Base-by-base conservation (phyloP, 2,329 filamentous ascomycete genomes). In the Coniosporium tulheliwenetii region DNA sequence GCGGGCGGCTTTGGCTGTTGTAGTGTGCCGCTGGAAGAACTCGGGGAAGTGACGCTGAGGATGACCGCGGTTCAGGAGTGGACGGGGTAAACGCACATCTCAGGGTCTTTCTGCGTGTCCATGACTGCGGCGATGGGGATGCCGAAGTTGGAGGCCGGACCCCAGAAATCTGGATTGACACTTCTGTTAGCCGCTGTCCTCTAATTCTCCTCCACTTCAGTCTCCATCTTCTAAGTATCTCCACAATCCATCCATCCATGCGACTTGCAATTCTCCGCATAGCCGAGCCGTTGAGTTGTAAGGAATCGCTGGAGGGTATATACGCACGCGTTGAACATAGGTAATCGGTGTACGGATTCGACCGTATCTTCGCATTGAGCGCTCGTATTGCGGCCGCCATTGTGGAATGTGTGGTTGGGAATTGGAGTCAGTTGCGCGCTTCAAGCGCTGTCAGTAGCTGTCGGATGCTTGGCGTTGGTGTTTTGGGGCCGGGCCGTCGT, bases 371-470 rank as follows among this genome's bases (percentile, higher is more conserved):
- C 52, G 67, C 66, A 59, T 70, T 70, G 58, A 70, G 56, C 33
- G 66, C 67, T 60, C 68, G 69, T 54, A 70, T 61, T 52, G 65
- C 66, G 50, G 67, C 67, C 45, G 66, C 66, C 65, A 75, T 74
- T 10, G 40, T 50, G 49, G 35, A 12, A 33, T 33, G 13, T 33
- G 32, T 12, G 4, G 10, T 33, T 33, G 32, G 32, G 32, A 13
- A 33, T 33, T 10, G 32, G 8, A 8, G 32, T 3, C 10, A 33
- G 32, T 33, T 10, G 19, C 19, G 19, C 19, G 19, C 19, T 26
- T 26, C 19, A 26, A 26, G 19, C 19, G 19, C 19, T 26, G 19
- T 26, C 19, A 26, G 19, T 26, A 26, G 19, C 19, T 26, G 19
- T 26, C 19, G 19, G 19, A 26, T 26, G 19, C 19, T 26, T 26